Evolutionary conservation across 163 green algal genomes (phyloP), one percentile per base, ranked within the genome.

Genomic region (Chlorella variabilis): DNA sequence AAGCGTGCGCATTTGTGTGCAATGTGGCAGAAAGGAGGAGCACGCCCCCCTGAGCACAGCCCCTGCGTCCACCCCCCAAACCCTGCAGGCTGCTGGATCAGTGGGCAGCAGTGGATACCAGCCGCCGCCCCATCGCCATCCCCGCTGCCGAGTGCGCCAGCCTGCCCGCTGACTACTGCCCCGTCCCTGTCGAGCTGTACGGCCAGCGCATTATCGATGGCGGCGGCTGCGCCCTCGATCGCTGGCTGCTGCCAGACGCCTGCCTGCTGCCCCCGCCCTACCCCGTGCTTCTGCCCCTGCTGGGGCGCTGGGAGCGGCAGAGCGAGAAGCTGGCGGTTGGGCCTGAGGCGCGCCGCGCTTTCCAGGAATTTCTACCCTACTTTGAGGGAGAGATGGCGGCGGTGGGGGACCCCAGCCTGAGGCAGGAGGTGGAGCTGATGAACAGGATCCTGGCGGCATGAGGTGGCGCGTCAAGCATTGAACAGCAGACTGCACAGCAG

Each of bases 11-110:
- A n/a, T 62, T 62, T 34, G 56, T 65, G 13, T 65, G 56, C 56
- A 65, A n/a, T n/a, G n/a, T n/a, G n/a, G n/a, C n/a, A n/a, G n/a
- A n/a, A n/a, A n/a, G n/a, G n/a, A n/a, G n/a, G n/a, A n/a, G n/a
- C n/a, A n/a, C n/a, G n/a, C n/a, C n/a, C n/a, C n/a, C n/a, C n/a
- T n/a, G n/a, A n/a, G n/a, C n/a, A n/a, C n/a, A n/a, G n/a, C n/a
- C n/a, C n/a, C n/a, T n/a, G n/a, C n/a, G n/a, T n/a, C n/a, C n/a
- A n/a, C n/a, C n/a, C n/a, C n/a, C n/a, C n/a, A n/a, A n/a, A n/a
- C n/a, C n/a, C n/a, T 38, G 41, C 45, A 84, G 80, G 80, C 61
- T 84, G 58, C 29, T 87, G 27, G 83, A 87, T 49, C 33, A 87
- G 75, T 87, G 83, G 83, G n/a, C 6, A 33, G n/a, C 41, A 3